phyloP scores from a whole-genome alignment of 129 eudicot species.

The Tanacetum coccineum region DNA sequence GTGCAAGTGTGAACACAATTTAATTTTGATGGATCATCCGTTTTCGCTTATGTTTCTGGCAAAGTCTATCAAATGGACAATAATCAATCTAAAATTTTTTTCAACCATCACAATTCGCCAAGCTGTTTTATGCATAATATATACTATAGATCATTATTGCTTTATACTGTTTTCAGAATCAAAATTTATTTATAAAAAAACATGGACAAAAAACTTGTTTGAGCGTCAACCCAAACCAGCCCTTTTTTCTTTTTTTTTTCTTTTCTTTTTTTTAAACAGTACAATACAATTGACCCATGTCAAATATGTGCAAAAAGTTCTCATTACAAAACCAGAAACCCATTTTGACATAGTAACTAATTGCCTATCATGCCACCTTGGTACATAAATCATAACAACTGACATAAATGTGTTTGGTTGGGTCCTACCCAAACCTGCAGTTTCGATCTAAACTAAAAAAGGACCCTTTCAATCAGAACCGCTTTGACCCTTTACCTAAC shows the following conservation, averaged over 20 bases:
- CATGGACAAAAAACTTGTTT: background rate
- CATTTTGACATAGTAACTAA: too few relatives aligned
- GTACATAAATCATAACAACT: too few relatives aligned
- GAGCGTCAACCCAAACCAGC: background rate
- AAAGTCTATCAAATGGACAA: background rate
- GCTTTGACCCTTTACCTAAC: background rate
- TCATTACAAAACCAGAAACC: too few relatives aligned
- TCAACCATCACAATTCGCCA: background rate
- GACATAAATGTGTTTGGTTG: background rate
- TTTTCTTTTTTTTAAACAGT: too few relatives aligned
- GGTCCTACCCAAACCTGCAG: background rate
- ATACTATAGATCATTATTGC: background rate
- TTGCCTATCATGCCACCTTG: too few relatives aligned
- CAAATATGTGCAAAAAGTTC: too few relatives aligned
- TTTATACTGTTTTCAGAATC: background rate
- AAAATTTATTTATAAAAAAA: background rate
- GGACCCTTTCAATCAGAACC: background rate
- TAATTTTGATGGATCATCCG: constrained; percentile 34
- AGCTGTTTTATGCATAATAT: background rate
- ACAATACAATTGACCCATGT: too few relatives aligned
- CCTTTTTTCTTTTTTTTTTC: too few relatives aligned
- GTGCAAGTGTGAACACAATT: constrained; percentile 48
- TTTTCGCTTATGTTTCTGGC: constrained; percentile 37
- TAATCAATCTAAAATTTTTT: background rate
- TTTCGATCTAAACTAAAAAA: background rate